These are phyloP conservation scores for Saitozyma podzolica DNA, from an alignment of 768 basidiomycete species.

Conservation along the genomic window DNA sequence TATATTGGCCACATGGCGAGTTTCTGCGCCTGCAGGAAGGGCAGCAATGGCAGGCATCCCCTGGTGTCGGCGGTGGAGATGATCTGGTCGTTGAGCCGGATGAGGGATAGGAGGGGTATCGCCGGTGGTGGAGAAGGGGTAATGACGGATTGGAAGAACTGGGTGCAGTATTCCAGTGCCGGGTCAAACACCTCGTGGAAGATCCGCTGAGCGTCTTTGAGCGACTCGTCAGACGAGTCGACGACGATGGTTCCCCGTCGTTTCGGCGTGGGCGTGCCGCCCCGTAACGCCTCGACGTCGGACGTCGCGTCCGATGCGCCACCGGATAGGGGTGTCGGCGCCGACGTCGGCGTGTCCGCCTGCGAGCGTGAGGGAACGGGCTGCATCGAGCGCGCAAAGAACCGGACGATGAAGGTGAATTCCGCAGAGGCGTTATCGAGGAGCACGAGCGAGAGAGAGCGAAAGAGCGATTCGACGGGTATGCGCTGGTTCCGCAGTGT, in stretches of 20 bases:
- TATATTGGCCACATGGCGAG: slow-evolving; percentile 92
- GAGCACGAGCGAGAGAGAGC: slow-evolving; percentile 82
- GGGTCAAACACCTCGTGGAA: slow-evolving; percentile 97
- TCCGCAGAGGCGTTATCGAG: slow-evolving; percentile 94
- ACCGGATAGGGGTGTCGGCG: slow-evolving; percentile 17
- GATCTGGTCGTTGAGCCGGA: slow-evolving; percentile 81
- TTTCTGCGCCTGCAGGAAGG: slow-evolving; percentile 75
- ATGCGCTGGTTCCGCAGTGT: slow-evolving; percentile 17
- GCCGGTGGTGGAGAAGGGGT: slow-evolving; percentile 70
- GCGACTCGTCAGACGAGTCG: slow-evolving; percentile 16
- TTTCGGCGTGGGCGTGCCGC: not conserved
- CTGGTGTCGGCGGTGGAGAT: slow-evolving; percentile 73
- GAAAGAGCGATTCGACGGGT: slow-evolving; percentile 72
- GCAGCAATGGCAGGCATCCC: slow-evolving; percentile 74
- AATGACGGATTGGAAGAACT: slow-evolving; percentile 67
- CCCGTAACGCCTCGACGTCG: slow-evolving; percentile 14
- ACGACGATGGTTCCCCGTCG: slow-evolving; percentile 1
- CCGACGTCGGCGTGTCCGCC: slow-evolving; percentile 14
- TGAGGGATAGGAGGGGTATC: slow-evolving; percentile 81
- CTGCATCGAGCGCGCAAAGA: slow-evolving; percentile 62
- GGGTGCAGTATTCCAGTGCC: slow-evolving; percentile 79
- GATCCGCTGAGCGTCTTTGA: slow-evolving; percentile 54
- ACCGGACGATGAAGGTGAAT: slow-evolving; percentile 79
- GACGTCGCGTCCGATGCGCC: slow-evolving; percentile 18
- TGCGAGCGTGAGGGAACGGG: not conserved